phyloP scores from a whole-genome alignment of 179 eudicot species.

The Carnegiea gigantea region DNA sequence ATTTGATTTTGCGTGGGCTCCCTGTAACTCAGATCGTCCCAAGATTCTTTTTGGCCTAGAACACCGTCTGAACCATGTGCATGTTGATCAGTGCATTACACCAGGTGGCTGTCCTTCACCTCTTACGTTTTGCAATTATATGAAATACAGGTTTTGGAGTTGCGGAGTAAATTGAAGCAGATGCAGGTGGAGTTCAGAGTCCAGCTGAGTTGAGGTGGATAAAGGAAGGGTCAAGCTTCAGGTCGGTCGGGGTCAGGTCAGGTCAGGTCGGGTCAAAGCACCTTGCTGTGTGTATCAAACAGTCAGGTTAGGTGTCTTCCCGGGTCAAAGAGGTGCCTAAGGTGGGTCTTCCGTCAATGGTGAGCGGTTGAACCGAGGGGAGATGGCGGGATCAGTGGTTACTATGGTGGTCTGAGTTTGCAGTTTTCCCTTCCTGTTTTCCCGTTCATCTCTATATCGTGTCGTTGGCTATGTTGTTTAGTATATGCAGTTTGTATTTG shows the following conservation, averaged over 20 bases:
- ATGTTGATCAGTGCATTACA: too few relatives aligned
- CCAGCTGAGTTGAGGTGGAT: constrained; percentile 21
- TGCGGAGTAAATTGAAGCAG: constrained; percentile 5
- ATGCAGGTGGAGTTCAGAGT: not conserved
- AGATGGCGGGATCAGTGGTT: constrained; percentile 2
- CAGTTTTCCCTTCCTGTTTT: constrained; percentile 7
- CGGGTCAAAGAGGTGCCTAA: constrained; percentile 23
- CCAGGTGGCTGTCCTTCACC: not conserved
- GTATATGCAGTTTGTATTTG: not conserved
- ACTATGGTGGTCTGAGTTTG: constrained; percentile 9
- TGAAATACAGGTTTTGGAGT: constrained; percentile 22
- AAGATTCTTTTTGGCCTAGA: too few relatives aligned
- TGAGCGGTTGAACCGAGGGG: constrained; percentile 18
- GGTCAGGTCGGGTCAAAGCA: constrained; percentile 20
- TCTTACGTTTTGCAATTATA: not conserved
- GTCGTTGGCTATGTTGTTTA: not conserved
- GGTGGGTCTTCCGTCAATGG: constrained; percentile 24
- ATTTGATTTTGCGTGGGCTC: too few relatives aligned
- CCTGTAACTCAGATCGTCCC: too few relatives aligned
- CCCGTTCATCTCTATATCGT: constrained; percentile 3
- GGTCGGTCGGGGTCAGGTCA: not conserved
- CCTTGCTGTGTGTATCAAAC: constrained; percentile 25
- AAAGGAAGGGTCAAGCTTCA: constrained; percentile 1
- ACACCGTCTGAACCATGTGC: too few relatives aligned
- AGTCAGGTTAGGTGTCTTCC: constrained; percentile 29